A percentile compares a stretch with the other conserved stretches of the same genome.
Conservation (phyloP, 768 basidiomycete species). For the Erythrobasidium yunnanense region DNA sequence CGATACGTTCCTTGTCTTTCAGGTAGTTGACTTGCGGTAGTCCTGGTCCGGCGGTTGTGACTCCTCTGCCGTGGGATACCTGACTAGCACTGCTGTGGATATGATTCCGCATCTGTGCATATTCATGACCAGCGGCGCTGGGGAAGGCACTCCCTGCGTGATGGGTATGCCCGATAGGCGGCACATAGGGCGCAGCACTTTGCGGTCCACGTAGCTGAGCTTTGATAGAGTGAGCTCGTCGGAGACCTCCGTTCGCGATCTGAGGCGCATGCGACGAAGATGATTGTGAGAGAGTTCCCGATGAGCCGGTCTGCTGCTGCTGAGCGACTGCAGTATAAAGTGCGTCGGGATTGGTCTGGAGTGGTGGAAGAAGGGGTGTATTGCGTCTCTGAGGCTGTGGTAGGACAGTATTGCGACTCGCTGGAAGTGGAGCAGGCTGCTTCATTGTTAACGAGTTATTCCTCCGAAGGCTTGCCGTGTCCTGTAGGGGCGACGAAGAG, state of each 20-base stretch:
- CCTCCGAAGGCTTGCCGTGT: background rate
- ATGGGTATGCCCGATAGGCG: conserved; percentile 45
- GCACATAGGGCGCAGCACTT: conserved; percentile 48
- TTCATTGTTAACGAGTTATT: background rate
- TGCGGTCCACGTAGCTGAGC: conserved; percentile 44
- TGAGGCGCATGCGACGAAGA: no score
- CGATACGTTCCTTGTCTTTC: background rate
- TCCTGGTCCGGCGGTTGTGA: conserved; percentile 16
- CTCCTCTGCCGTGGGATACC: no score
- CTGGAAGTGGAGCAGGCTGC: background rate
- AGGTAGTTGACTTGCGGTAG: background rate
- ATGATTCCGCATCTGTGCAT: no score
- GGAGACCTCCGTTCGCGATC: background rate
- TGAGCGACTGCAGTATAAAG: no score
- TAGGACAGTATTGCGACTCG: background rate
- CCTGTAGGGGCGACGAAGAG: background rate
- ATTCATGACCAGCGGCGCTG: conserved; percentile 27
- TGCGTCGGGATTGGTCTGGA: background rate
- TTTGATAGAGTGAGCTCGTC: background rate
- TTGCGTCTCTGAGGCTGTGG: background rate
- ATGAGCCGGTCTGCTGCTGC: no score
- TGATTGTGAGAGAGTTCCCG: no score
- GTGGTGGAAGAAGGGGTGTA: conserved; percentile 10
- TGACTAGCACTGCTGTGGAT: no score
- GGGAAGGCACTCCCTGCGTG: conserved; percentile 39